phyloP scores from a whole-genome alignment of 2,329 filamentous ascomycete genomes.

The Aspergillus sojae region DNA sequence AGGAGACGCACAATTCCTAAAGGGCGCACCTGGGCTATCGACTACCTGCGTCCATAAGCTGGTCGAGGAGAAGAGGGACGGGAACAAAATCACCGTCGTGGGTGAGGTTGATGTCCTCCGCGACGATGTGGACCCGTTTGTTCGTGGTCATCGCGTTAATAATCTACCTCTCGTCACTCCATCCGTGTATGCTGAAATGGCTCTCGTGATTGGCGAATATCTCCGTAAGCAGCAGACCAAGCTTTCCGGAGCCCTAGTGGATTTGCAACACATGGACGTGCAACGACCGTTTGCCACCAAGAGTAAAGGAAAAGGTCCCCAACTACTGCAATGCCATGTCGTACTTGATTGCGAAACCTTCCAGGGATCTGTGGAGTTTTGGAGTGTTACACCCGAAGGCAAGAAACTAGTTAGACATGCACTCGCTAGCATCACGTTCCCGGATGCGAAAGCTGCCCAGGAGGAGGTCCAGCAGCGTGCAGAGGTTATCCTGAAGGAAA shows the following conservation, averaged over 20 bases:
- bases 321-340: background rate
- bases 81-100: background rate
- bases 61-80: constrained; percentile 20
- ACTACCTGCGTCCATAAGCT: constrained; percentile 31
- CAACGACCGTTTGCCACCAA: background rate
- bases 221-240: background rate
- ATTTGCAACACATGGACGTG: background rate
- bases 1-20: constrained; percentile 30
- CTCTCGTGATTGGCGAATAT: background rate
- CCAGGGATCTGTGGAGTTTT: constrained; percentile 35
- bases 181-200: background rate
- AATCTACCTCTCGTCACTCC: background rate
- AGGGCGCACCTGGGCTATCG: constrained; percentile 15
- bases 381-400: constrained; percentile 40
- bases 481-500: background rate
- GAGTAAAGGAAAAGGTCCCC: background rate
- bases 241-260: background rate
- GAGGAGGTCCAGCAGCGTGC: background rate
- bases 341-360: constrained; percentile 24
- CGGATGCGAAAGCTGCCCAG: constrained; percentile 20
- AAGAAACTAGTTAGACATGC: constrained; percentile 43
- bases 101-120: background rate
- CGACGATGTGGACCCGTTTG: background rate
- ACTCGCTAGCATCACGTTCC: constrained; percentile 37
- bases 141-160: constrained; percentile 1